Base-by-base conservation (phyloP, 2,329 filamentous ascomycete genomes). In the Stylonectria norvegica region DNA sequence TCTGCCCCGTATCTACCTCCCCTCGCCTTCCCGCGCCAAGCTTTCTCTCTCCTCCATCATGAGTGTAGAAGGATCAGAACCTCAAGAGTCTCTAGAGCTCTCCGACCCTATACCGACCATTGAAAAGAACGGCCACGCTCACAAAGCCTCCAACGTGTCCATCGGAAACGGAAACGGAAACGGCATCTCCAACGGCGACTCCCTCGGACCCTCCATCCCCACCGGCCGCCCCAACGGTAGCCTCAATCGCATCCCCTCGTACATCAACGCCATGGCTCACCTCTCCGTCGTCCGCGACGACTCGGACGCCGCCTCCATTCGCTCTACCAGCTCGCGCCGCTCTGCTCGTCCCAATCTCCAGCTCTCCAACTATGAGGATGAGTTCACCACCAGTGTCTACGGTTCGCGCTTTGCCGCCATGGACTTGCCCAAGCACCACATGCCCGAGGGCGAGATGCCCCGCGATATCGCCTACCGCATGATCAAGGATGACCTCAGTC, bases 401-500 rank as follows among this genome's bases (percentile, higher is more conserved):
- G 91, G 90, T 59, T 90, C 86, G 48, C 80, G 76, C 49, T 96
- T 89, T 61, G 91, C 91, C 16, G 78, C 79, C 20, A 72, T 85
- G 59, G 88, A 95, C 57, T 73, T 97, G 29, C 89, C 90, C 19
- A 79, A 77, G 59, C 73, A 86, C 59, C 85, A 89, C 69, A 96
- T 97, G 80, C 89, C 91, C 1, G 89, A 95, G 56, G 59, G 69
- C 15, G 87, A 94, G 67, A 95, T 96, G 90, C 91, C 91, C 31
- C 82, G 79, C 54, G 86, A 95, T 53, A 79, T 95, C 37, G 91
- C 91, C n/a, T 95, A 96, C 66, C 84, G 89, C 34, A 86, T 96
- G 86, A 96, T 96, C 74, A 91, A 89, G 72, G 91, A 96, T 63
- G 88, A 95, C 60, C 73, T 96, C 50, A 93, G 86, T 49, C 73